Evolutionary conservation across 75 land plant species (phyloP), one percentile per base, ranked within the genome.

Genomic region (Selaginella tamariscina): DNA sequence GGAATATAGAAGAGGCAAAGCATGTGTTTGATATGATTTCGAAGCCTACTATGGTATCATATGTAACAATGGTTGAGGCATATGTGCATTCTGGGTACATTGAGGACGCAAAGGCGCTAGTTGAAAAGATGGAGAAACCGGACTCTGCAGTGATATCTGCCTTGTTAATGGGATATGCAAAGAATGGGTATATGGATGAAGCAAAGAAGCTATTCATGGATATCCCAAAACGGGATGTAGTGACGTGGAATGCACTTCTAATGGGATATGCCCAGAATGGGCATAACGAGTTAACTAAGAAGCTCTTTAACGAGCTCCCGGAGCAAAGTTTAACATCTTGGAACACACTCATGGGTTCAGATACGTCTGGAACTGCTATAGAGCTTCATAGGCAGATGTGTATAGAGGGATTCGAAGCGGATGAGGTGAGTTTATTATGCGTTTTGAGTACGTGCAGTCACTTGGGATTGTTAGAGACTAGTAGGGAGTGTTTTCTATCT

Each of bases 121-220:
- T 39, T 15, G 11, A 39, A 15, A 5, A 39, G 49, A 39, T 39
- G 49, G 11, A 39, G 15, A 15, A 5, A 5, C 11, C 11, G 15
- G 49, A 39, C 11, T 5, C 5, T 39, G 5, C 11, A 5, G 49
- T 18, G 82, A 74, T 24, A 66, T 79, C 60, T 5, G 49, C 49
- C 49, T 15, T 39, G 49, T 5, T 39, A 5, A 39, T 15, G 49
- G 49, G 11, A 5, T 39, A 5, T 15, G 5, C 49, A 5, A 5
- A 39, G 49, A 5, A 39, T 15, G 49, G 49, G 15, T 15, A 15
- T 5, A 5, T 15, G 49, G 15, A 5, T 39, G 11, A 39, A 39
- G 49, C 49, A 39, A 39, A 39, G 15, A 15, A 39, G 49, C 49
- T 39, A 5, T 39, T 39, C 15, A 15, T 5, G 11, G 11, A 39